phyloP scores from a whole-genome alignment of 2,329 filamentous ascomycete genomes.

The Fusarium multiceps region DNA sequence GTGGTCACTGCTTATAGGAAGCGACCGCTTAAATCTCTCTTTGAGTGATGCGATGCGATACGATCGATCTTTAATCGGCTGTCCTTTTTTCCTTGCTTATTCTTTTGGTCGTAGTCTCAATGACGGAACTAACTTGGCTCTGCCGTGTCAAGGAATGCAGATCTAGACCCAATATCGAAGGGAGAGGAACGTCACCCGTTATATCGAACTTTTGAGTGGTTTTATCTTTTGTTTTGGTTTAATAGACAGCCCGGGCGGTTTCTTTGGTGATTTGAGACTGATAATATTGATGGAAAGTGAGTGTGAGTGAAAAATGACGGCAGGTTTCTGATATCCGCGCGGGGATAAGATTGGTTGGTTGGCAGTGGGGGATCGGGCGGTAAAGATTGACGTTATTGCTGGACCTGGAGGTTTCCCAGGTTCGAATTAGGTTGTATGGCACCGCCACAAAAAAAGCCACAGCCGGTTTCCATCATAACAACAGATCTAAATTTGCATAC shows the following conservation, averaged over 20 bases:
- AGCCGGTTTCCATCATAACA: conserved; percentile 20
- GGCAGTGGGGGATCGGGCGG: conserved; percentile 27
- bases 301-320: conserved; percentile 12
- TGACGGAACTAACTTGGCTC: conserved; percentile 15
- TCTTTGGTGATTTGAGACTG: conserved; percentile 4
- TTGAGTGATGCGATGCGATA: conserved; percentile 32
- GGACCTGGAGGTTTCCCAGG: not conserved
- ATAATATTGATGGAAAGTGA: not conserved
- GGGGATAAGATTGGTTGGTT: conserved; percentile 37
- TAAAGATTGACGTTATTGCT: conserved; percentile 17
- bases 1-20: conserved; percentile 35
- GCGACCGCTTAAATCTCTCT: conserved; percentile 19
- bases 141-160: conserved; percentile 32
- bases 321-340: conserved; percentile 32
- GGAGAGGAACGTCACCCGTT: conserved; percentile 21
- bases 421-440: not conserved
- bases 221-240: conserved; percentile 6
- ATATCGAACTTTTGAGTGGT: not conserved
- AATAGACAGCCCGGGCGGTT: not conserved
- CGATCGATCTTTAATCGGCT: conserved; percentile 13
- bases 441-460: conserved; percentile 37
- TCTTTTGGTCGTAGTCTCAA: not conserved
- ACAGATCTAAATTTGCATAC: not conserved
- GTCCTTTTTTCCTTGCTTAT: conserved; percentile 7
- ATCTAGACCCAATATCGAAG: conserved; percentile 21